Conservation (phyloP, 2,329 filamentous ascomycete genomes). For the Neofusicoccum sp. region DNA sequence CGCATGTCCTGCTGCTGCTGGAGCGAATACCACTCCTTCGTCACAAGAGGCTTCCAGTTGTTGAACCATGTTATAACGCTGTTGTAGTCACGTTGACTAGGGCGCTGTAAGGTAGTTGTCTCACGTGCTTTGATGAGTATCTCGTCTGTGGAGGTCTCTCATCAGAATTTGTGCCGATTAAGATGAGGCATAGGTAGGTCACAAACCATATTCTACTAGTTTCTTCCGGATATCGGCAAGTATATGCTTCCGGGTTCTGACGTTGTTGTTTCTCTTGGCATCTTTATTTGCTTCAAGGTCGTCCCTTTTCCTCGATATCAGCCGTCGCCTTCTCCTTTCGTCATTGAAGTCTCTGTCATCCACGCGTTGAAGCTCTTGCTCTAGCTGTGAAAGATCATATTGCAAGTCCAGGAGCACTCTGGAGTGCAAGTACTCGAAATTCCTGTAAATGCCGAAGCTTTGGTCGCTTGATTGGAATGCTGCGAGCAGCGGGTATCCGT, state of each 20-base stretch:
- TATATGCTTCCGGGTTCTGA: slow-evolving; percentile 28
- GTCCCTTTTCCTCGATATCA: not conserved
- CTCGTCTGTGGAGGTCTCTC: slow-evolving; percentile 33
- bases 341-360: slow-evolving; percentile 32
- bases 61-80: slow-evolving; percentile 41
- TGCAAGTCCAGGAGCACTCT: slow-evolving; percentile 39
- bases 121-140: slow-evolving; percentile 43
- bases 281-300: not conserved
- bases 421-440: slow-evolving; percentile 37
- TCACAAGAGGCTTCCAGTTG: slow-evolving; percentile 40
- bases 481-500: slow-evolving; percentile 36
- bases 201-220: slow-evolving; percentile 39
- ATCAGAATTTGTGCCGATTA: not conserved
- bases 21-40: slow-evolving; percentile 41
- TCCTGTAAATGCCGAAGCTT: slow-evolving; percentile 39
- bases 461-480: slow-evolving; percentile 40
- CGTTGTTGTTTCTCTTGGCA: not conserved
- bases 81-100: slow-evolving; percentile 43
- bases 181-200: not conserved
- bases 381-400: slow-evolving; percentile 35
- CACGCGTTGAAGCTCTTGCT: slow-evolving; percentile 30
- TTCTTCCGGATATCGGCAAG: slow-evolving; percentile 36
- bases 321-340: not conserved
- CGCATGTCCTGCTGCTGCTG: slow-evolving; percentile 45
- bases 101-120: slow-evolving; percentile 42